phyloP scores from a whole-genome alignment of 1,139 yeast species.

The Saccharomyces pastorianus region DNA sequence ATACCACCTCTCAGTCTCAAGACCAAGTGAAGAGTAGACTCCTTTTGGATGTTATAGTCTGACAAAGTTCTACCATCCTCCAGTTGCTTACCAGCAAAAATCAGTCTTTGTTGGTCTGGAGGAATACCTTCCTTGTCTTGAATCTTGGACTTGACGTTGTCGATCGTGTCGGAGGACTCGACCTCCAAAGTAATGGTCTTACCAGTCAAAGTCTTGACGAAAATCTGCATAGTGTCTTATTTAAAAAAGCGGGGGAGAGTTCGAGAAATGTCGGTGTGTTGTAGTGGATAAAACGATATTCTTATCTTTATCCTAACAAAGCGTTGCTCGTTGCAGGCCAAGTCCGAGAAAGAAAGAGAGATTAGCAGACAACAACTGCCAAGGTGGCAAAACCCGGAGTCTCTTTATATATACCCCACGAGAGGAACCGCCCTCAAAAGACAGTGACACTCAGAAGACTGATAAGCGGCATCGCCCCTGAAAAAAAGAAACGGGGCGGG shows the following conservation, averaged over 20 bases:
- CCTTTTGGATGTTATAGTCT: too few relatives aligned
- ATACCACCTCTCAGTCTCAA: too few relatives aligned
- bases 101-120: too few relatives aligned
- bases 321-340: not conserved
- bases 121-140: too few relatives aligned
- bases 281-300: not conserved
- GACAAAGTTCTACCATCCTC: too few relatives aligned
- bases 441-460: not conserved
- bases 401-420: not conserved
- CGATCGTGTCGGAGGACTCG: too few relatives aligned
- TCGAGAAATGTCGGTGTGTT: not conserved
- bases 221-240: slow-evolving; percentile 38
- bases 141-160: too few relatives aligned
- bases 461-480: not conserved
- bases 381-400: not conserved
- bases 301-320: not conserved
- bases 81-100: too few relatives aligned
- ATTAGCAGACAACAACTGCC: not conserved
- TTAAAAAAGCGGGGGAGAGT: not conserved
- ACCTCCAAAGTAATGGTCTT: too few relatives aligned
- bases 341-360: not conserved
- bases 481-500: slow-evolving; percentile 1
- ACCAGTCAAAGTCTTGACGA: too few relatives aligned
- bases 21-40: too few relatives aligned
- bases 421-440: not conserved